Evolutionary conservation across 2,329 filamentous ascomycete genomes (phyloP).

Genomic region (Akanthomyces uredinophilus): DNA sequence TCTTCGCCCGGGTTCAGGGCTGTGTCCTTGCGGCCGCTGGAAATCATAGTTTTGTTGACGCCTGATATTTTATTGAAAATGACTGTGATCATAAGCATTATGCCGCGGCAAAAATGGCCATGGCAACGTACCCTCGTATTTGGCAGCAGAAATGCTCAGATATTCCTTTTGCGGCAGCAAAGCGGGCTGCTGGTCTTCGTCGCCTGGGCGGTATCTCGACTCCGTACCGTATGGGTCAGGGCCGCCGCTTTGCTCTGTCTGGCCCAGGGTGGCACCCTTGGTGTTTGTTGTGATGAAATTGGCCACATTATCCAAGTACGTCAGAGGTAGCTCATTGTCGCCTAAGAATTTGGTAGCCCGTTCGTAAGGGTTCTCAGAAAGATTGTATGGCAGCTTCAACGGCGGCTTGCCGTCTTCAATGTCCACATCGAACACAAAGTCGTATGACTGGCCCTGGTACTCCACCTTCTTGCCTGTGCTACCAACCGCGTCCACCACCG

Average conservation of each 20-base stretch:
- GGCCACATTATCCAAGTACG: slow-evolving; percentile 85
- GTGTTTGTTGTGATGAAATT: slow-evolving; percentile 91
- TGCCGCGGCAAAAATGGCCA: neutral
- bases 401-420: slow-evolving; percentile 92
- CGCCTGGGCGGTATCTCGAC: slow-evolving; percentile 70
- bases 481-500: slow-evolving; percentile 82
- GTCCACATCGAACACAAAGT: slow-evolving; percentile 94
- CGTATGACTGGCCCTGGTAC: slow-evolving; percentile 82
- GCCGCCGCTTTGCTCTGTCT: slow-evolving; percentile 40
- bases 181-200: slow-evolving; percentile 46
- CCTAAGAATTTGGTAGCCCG: slow-evolving; percentile 85
- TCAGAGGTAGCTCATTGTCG: slow-evolving; percentile 80
- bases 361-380: slow-evolving; percentile 88
- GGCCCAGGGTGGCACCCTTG: slow-evolving; percentile 76
- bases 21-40: slow-evolving; percentile 65
- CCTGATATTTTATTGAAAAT: slow-evolving; percentile 73
- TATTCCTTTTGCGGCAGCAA: slow-evolving; percentile 75
- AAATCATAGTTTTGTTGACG: slow-evolving; percentile 68
- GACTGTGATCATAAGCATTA: slow-evolving; percentile 35
- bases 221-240: slow-evolving; percentile 76
- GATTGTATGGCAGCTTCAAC: slow-evolving; percentile 89
- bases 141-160: slow-evolving; percentile 69
- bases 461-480: slow-evolving; percentile 74
- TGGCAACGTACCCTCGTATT: slow-evolving; percentile 47
- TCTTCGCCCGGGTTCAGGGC: slow-evolving; percentile 71